Base-by-base conservation (phyloP, 148 eudicot genomes). In the Rhododendron vialii region DNA sequence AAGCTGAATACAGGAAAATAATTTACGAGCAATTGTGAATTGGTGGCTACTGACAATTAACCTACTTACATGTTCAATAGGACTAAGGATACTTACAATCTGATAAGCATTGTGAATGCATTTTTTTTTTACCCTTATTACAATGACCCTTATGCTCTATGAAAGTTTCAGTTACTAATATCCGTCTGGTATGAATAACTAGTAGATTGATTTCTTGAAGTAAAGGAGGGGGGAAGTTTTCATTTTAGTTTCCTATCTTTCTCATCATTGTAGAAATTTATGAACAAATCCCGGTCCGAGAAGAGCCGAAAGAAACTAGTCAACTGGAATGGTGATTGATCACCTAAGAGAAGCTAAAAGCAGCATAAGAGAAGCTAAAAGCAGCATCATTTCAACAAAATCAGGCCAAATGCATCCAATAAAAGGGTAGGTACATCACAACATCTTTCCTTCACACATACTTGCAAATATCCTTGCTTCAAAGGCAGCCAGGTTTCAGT, bases 351-450 rank as follows among this genome's bases (percentile, higher is more conserved):
- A 55, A 74, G 41, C 22, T 5, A 36, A 74, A 7, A 36, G 59
- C 14, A 35, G 18, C 13, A 36, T 6, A 53, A 53, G 57, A 53
- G 57, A 53, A 73, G 38, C 38, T 4, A 36, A 36, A 9, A 36
- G 61, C 17, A 36, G 22, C 15, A 38, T 7, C 43, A 20, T 35
- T 75, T 20, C 80, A 41, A 41, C 80, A 48, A 79, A 48, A 5
- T 26, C 30, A 48, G 53, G 30, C 36, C 14, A 48, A 48, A 79
- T 79, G 36, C 22, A 14, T 15, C 36, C 18, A 80, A 47, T 48
- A n/a, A 80, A 61, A 80, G 50, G 82, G 82, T 50, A 48, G 82
- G 82, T 50, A 48, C 61, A 80, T 80, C 82, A 10, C 38, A 80
- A 3, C 33, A 48, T 33, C 7, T 53, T 53, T 30, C 36, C 38